A percentile compares a stretch with the other conserved stretches of the same genome.
These are phyloP conservation scores for Paratinospora sagittata DNA, from an alignment of 164 flowering plant genomes.

Conservation along the genomic window DNA sequence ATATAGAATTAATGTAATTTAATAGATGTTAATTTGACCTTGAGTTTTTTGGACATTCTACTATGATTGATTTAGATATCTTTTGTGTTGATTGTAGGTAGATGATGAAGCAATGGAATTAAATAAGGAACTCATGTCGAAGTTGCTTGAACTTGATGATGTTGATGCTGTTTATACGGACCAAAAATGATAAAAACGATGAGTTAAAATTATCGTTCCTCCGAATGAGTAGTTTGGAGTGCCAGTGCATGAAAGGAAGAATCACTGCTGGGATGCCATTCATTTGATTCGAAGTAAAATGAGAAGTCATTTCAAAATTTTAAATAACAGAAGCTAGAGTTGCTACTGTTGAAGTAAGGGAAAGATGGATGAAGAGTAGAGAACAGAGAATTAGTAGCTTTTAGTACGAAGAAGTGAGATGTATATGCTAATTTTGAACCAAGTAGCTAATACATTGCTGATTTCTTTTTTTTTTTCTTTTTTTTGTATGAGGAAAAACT, in stretches of 20 bases:
- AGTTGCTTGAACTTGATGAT: constrained; percentile 90
- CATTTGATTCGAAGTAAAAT: neutral
- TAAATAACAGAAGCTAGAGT: neutral
- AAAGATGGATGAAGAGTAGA: too few relatives aligned
- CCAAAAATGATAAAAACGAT: constrained; percentile 30
- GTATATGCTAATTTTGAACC: too few relatives aligned
- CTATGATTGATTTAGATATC: too few relatives aligned
- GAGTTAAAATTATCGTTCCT: neutral
- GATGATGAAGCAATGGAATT: constrained; percentile 95
- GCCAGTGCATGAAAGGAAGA: neutral
- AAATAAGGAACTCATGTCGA: constrained; percentile 76
- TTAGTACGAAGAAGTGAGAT: too few relatives aligned
- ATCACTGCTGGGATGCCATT: neutral
- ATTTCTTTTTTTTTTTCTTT: too few relatives aligned
- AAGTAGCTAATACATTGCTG: too few relatives aligned
- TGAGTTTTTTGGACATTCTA: neutral
- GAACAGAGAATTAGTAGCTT: too few relatives aligned
- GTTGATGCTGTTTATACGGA: constrained; percentile 96
- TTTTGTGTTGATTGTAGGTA: constrained; percentile 46
- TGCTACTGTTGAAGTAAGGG: too few relatives aligned
- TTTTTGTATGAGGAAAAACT: too few relatives aligned
- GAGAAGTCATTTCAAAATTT: neutral
- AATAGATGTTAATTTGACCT: neutral
- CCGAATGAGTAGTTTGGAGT: neutral
- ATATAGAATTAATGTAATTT: too few relatives aligned